Evolutionary conservation across 805 yeast genomes (phyloP).

Genomic region (Sungouiozyma ichnusensis): DNA sequence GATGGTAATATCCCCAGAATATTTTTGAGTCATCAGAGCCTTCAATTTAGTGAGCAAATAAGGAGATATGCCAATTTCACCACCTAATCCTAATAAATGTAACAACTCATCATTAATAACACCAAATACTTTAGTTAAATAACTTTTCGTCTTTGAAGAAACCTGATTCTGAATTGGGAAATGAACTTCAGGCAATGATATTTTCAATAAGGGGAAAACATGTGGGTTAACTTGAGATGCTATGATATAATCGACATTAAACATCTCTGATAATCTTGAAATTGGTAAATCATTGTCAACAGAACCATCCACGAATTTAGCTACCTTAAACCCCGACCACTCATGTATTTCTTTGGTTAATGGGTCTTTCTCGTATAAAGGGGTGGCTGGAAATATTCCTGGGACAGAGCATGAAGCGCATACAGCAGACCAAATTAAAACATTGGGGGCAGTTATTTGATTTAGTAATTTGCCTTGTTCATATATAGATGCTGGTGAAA

Average conservation of each 20-base stretch:
- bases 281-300: constrained; percentile 92
- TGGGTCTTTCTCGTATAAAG: constrained; percentile 74
- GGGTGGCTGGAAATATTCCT: constrained; percentile 76
- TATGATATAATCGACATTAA: constrained; percentile 91
- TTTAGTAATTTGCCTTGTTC: constrained; percentile 83
- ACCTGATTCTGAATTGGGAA: constrained; percentile 56
- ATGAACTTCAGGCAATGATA: constrained; percentile 58
- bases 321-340: constrained; percentile 61
- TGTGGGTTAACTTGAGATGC: constrained; percentile 98
- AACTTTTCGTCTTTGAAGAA: constrained; percentile 43
- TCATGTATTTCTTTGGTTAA: constrained; percentile 61
- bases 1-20: constrained; percentile 90
- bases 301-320: constrained; percentile 86
- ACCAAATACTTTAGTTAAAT: constrained; percentile 44
- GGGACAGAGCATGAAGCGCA: constrained; percentile 95
- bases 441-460: constrained; percentile 72
- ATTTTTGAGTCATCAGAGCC: constrained; percentile 73
- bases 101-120: constrained; percentile 59
- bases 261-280: constrained; percentile 86
- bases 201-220: constrained; percentile 73
- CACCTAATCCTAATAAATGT: constrained; percentile 62
- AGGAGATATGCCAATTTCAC: constrained; percentile 68
- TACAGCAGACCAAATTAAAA: constrained; percentile 77
- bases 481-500: constrained; percentile 80
- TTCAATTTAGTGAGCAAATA: constrained; percentile 63